Base-by-base conservation (phyloP, 345 rosid genomes). In the Raphanus sativus region DNA sequence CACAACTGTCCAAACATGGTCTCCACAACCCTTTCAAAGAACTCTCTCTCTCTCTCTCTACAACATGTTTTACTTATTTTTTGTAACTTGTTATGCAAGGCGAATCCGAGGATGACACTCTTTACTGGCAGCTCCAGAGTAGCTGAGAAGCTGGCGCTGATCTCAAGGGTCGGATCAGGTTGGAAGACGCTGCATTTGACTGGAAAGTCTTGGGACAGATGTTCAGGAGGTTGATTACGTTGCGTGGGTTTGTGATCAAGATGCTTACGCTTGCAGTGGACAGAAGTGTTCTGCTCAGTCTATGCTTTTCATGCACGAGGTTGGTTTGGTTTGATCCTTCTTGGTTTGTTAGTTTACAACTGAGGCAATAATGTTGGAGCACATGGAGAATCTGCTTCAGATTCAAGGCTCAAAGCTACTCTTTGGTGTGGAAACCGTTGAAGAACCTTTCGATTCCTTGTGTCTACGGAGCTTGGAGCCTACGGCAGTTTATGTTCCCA, bases 181-280 rank as follows among this genome's bases (percentile, higher is more conserved):
- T 95, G 77, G 99, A 95, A 91, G 99, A 95, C 82, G 99, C 99
- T 11, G 98, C 98, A 73, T 95, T 92, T 85, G 98, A 95, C 84
- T 95, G 99, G 99, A 95, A 95, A 87, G 79, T 95, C 63, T 83
- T 95, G 64, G 98, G 99, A 61, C 99, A 76, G 98, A 95, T 87
- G 99, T 88, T 71, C 81, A 88, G 16, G 99, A 95, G 97, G 94
- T 86, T 76, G 96, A 92, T 83, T 92, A 92, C 24, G 90, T 92
- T 75, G 96, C 99, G n/a, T 95, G 99, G 99, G 90, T 89, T n/a
- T 95, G 97, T 71, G 99, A 95, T 79, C 99, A 95, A 85, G 98
- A 95, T 86, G 98, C 99, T 4, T 95, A 92, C 74, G 99, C 98
- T 2, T 92, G 99, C 82, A 95, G 98, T 69, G 99, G 99, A 70